Evolutionary conservation across 1,284 basidiomycete species (phyloP), one percentile per base, ranked within the genome.

Genomic region (Ceratobasidium sp.): DNA sequence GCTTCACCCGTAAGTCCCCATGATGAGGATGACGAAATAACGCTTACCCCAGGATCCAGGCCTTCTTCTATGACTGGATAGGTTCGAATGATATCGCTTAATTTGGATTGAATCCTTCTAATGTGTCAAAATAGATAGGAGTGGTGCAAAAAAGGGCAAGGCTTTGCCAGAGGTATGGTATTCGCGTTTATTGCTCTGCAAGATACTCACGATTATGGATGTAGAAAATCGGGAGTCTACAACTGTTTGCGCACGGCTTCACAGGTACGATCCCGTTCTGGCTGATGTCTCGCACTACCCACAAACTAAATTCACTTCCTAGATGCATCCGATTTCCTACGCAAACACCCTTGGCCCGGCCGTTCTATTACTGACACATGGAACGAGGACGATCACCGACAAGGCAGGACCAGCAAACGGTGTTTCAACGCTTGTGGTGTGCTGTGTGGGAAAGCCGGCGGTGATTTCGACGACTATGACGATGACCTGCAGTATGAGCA

Each of bases 51-150:
- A 74, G 81, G 75, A 4, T 44, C 57, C 15, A 95, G 90, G 92
- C 94, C 4, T 96, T 96, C 85, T 96, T 94, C 84, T 96, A 96
- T 81, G 94, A 95, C 83, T 96, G 94, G 94, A 86, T 95, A 75
- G 71, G 71, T 75, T 33, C 20, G 61, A 20, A 23, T 3, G 26
- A 44, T 40, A 6, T 23, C 2, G 33, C 28, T 38, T 20, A 20
- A 17, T 26, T 56, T 56, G 56, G 4, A 33, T 20, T 3, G 13
- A 3, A 33, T 33, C n/a, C 23, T n/a, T 75, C 38, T 62, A 26
- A 75, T 38, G 10, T 6, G 5, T 38, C 40, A 40, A 38, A 52
- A 13, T 26, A 56, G 95, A 96, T 81, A 86, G 93, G 80, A 93
- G 86, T 83, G 92, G 90, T 0, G 89, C 89, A 12, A 94, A 94